phyloP scores from a whole-genome alignment of 805 yeast genomes.

The Yarrowia deformans region DNA sequence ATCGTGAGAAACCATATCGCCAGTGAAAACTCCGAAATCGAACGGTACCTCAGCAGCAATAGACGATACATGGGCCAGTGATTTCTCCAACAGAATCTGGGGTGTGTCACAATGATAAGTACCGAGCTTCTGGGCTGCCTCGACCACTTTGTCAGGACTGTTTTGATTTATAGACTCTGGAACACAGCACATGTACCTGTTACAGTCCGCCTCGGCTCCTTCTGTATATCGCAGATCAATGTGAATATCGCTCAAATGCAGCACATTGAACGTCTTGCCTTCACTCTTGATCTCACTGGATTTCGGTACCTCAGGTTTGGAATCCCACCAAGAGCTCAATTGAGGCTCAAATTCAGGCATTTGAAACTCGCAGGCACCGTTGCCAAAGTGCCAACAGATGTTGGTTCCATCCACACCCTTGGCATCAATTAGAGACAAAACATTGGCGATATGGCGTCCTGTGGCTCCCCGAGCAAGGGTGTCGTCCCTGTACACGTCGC shows the following conservation, averaged over 20 bases:
- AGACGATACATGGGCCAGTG: slow-evolving; percentile 57
- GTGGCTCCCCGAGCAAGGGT: slow-evolving; percentile 8
- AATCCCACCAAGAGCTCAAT: slow-evolving; percentile 55
- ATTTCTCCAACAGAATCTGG: slow-evolving; percentile 63
- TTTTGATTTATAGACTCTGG: slow-evolving; percentile 6
- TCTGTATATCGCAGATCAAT: slow-evolving; percentile 59
- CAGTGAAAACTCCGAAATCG: slow-evolving; percentile 73
- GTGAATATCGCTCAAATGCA: slow-evolving; percentile 74
- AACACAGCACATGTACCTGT: slow-evolving; percentile 68
- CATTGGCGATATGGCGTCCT: slow-evolving; percentile 55
- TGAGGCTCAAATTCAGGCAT: slow-evolving; percentile 58
- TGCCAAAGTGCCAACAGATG: slow-evolving; percentile 62
- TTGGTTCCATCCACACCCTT: slow-evolving; percentile 63
- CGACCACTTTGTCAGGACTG: slow-evolving; percentile 46
- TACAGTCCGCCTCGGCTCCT: slow-evolving; percentile 55
- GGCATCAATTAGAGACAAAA: slow-evolving; percentile 61
- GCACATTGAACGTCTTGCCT: slow-evolving; percentile 60
- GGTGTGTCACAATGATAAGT: slow-evolving; percentile 72
- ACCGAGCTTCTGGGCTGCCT: slow-evolving; percentile 70
- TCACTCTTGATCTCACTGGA: slow-evolving; percentile 26
- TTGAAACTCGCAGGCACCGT: slow-evolving; percentile 57
- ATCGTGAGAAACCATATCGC: slow-evolving; percentile 75
- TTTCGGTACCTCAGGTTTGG: slow-evolving; percentile 50
- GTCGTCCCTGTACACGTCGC: slow-evolving; percentile 16
- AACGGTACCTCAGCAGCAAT: slow-evolving; percentile 53